A percentile compares a stretch with the other conserved stretches of the same genome.
These are phyloP conservation scores for Hortiboletus campestris DNA, from an alignment of 768 basidiomycete genomes.

Conservation along the genomic window DNA sequence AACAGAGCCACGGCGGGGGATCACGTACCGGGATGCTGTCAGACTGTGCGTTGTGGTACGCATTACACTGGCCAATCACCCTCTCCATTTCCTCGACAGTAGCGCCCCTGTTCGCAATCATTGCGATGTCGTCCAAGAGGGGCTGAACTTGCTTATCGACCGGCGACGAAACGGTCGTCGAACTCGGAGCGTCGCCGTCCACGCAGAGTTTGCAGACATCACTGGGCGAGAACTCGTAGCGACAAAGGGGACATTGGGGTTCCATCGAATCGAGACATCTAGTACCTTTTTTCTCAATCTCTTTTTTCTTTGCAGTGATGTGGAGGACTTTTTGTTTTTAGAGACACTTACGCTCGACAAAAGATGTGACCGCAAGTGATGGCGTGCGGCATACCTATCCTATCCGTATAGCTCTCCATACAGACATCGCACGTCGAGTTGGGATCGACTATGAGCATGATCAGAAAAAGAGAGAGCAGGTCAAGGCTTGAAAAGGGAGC, in stretches of 20 bases:
- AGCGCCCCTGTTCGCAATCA: neutral
- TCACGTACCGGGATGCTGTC: neutral
- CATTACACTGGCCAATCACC: neutral
- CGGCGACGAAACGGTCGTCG: neutral
- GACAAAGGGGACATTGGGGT: constrained; percentile 13
- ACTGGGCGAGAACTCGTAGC: neutral
- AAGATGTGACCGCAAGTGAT: constrained; percentile 15
- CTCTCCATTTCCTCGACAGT: constrained; percentile 10
- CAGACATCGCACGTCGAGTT: constrained; percentile 16
- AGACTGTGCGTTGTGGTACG: neutral
- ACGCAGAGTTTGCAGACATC: constrained; percentile 7
- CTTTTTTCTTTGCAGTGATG: neutral
- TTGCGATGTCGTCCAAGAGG: neutral
- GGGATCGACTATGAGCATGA: constrained; percentile 11
- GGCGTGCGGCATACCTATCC: neutral
- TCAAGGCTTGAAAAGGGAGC: neutral
- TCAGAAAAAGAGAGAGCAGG: neutral
- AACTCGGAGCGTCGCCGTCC: neutral
- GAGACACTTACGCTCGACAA: constrained; percentile 10
- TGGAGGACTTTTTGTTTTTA: neutral
- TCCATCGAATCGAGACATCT: constrained; percentile 11
- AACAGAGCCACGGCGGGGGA: neutral
- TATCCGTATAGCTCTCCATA: constrained; percentile 7
- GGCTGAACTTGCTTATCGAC: neutral
- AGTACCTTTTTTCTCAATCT: neutral